Conservation (phyloP, 495 filamentous ascomycete species). For the Endocarpon pusillum region DNA sequence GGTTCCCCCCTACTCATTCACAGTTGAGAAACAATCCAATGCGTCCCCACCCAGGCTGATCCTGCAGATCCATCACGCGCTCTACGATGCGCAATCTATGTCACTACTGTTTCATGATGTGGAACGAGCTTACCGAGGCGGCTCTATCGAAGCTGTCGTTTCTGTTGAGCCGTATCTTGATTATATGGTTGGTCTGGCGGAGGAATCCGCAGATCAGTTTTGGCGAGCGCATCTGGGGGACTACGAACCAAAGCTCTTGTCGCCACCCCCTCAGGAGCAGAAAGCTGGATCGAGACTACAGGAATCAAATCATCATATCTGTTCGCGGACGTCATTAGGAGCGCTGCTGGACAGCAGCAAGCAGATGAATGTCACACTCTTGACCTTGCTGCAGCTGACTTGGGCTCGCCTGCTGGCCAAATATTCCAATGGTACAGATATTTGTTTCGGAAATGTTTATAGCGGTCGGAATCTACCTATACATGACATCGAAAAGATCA, state of each 20-base stretch:
- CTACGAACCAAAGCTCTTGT: constrained; percentile 31
- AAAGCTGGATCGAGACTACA: too few species aligned
- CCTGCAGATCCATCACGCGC: constrained; percentile 60
- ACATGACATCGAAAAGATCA: constrained; percentile 44
- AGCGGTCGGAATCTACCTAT: constrained; percentile 51
- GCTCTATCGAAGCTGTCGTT: constrained; percentile 26
- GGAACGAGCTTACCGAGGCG: constrained; percentile 29
- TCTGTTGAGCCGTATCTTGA: constrained; percentile 25
- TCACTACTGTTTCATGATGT: constrained; percentile 46
- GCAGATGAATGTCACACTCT: constrained; percentile 36
- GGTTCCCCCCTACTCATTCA: constrained; percentile 16
- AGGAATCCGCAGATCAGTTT: constrained; percentile 32
- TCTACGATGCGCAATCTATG: constrained; percentile 66
- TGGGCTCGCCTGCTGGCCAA: constrained; percentile 45
- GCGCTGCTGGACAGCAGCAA: constrained; percentile 30
- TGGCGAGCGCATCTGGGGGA: constrained; percentile 38
- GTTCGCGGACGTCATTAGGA: constrained; percentile 15
- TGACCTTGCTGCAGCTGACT: constrained; percentile 47
- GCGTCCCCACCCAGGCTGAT: constrained; percentile 17
- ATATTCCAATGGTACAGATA: constrained; percentile 33
- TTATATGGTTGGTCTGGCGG: constrained; percentile 22
- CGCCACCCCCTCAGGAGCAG: constrained; percentile 5
- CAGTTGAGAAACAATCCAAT: constrained; percentile 7
- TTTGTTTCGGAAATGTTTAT: constrained; percentile 74
- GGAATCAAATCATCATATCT: constrained; percentile 9